Evolutionary conservation across 495 filamentous ascomycete genomes (phyloP), one percentile per base, ranked within the genome.

Genomic region (Astrothelium subdiscretum): DNA sequence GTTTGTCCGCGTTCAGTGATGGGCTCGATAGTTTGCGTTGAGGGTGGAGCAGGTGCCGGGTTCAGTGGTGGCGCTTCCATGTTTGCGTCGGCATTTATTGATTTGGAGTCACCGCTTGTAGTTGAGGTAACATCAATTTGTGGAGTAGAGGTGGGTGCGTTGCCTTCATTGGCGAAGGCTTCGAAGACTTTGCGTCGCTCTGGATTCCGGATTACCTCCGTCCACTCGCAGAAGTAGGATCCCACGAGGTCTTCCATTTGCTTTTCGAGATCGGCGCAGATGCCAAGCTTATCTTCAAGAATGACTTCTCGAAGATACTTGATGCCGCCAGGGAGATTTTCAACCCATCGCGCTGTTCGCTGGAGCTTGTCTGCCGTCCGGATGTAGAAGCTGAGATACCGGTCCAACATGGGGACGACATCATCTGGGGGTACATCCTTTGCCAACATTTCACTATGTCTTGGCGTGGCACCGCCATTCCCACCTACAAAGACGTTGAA

Each of bases 141-240:
- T 29, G n/a, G 24, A 29, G 48, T 15, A 24, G 48, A 8, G 24
- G 10, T 12, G 3, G 20, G n/a, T 5, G 22, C 15, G n/a, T 6
- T 54, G 24, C 29, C 20, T 26, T 54, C 24, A 80, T 97, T 97
- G 61, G 83, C 86, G 65, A 97, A 97, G 73, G 96, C 92, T 31
- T 80, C 74, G 80, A 97, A 97, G 51, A 81, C 78, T 66, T 85
- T 85, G 18, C 86, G 80, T 8, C 85, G 79, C 35, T 82, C 78
- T 0, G 89, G 88, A 63, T 85, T 77, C 20, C 82, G 82, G 72
- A 96, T 79, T 0, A 88, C 89, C 68, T 92, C 90, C 18, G 89
- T 91, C 92, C 92, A 97, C 70, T 97, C 92, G 77, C 92, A 94
- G 78, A 92, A 96, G 74, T 85, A 97, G n/a, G 83, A 85, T 62